These are phyloP conservation scores for Tuber indicum DNA, from an alignment of 495 filamentous ascomycete genomes.

Conservation along the genomic window DNA sequence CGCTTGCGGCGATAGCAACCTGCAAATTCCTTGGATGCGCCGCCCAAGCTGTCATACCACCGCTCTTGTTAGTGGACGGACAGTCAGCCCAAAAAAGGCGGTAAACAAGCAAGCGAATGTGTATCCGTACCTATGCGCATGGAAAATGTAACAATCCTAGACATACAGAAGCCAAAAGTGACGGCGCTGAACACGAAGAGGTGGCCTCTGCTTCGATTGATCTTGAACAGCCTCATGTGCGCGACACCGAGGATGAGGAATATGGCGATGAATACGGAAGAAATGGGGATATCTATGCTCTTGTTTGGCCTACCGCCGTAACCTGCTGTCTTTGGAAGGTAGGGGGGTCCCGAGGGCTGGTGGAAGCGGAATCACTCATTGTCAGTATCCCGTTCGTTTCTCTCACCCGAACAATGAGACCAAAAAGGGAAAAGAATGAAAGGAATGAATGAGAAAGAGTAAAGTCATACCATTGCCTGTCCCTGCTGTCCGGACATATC, in stretches of 20 bases:
- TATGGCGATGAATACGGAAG: slow-evolving; percentile 57
- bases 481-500: background rate
- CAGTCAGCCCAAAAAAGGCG: slow-evolving; percentile 32
- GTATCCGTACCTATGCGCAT: slow-evolving; percentile 53
- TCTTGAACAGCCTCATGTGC: slow-evolving; percentile 61
- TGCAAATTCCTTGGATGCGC: slow-evolving; percentile 46
- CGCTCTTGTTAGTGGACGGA: background rate
- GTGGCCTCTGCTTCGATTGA: slow-evolving; percentile 54
- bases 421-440: background rate
- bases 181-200: slow-evolving; percentile 66
- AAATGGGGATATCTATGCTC: slow-evolving; percentile 58
- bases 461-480: background rate
- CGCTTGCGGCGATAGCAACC: slow-evolving; percentile 62
- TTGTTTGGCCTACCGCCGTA: slow-evolving; percentile 56
- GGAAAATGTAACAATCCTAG: slow-evolving; percentile 57
- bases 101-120: slow-evolving; percentile 30
- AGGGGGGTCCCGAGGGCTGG: slow-evolving; percentile 11
- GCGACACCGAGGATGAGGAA: slow-evolving; percentile 54
- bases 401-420: background rate
- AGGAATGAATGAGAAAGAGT: background rate
- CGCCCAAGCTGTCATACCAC: slow-evolving; percentile 48
- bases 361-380: background rate
- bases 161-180: slow-evolving; percentile 73
- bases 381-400: background rate
- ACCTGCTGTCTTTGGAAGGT: slow-evolving; percentile 43